phyloP scores from a whole-genome alignment of 177 flowering plant genomes.

The Vitis hybrid region DNA sequence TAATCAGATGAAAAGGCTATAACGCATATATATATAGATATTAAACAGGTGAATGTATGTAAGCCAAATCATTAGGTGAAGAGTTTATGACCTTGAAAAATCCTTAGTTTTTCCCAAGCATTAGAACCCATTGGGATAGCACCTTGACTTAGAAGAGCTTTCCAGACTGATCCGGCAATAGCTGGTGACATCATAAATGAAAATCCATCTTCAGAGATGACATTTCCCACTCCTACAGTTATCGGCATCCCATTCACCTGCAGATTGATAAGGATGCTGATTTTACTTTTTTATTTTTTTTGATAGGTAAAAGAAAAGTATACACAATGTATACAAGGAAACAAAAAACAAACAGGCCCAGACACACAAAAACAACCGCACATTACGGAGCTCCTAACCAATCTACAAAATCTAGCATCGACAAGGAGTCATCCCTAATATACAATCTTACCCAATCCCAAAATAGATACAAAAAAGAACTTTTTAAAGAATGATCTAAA shows the following conservation, averaged over 20 bases:
- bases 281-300: too few species aligned
- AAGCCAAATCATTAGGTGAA: not conserved
- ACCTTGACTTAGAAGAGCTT: conserved; percentile 60
- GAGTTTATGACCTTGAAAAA: conserved; percentile 54
- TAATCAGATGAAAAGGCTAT: not conserved
- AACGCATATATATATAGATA: not conserved
- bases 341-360: too few species aligned
- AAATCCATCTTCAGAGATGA: conserved; percentile 72
- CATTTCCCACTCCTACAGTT: conserved; percentile 82
- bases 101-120: conserved; percentile 81
- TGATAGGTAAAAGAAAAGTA: too few species aligned
- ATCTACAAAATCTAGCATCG: too few species aligned
- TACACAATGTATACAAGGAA: too few species aligned
- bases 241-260: conserved; percentile 87
- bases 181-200: conserved; percentile 71
- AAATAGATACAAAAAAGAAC: too few species aligned
- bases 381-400: too few species aligned
- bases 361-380: too few species aligned
- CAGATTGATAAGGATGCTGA: conserved; percentile 7
- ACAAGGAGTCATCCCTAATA: too few species aligned
- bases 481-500: too few species aligned
- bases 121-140: conserved; percentile 74
- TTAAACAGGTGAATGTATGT: not conserved
- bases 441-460: too few species aligned
- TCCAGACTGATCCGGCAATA: conserved; percentile 71